A percentile compares a stretch with the other conserved stretches of the same genome.
These are phyloP conservation scores for Epichloe hybrida DNA, from an alignment of 2,329 filamentous ascomycete genomes.

Conservation along the genomic window DNA sequence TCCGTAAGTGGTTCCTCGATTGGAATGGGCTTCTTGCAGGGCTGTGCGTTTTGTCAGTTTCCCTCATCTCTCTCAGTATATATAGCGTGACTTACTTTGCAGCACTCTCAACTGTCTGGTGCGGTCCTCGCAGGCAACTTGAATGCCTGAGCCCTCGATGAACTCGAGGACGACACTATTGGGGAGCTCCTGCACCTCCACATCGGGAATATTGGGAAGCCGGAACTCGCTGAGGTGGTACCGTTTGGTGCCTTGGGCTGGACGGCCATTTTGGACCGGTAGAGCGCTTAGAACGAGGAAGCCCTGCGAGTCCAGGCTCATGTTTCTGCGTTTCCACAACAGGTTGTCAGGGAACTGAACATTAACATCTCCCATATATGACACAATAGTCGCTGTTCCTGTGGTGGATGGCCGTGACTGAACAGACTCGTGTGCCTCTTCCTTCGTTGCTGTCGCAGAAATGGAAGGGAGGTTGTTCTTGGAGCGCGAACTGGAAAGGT, in stretches of 20 bases:
- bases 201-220: constrained; percentile 67
- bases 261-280: constrained; percentile 39
- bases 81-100: constrained; percentile 29
- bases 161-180: constrained; percentile 61
- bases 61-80: neutral
- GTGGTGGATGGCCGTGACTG: constrained; percentile 16
- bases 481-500: constrained; percentile 31
- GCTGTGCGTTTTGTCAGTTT: constrained; percentile 11
- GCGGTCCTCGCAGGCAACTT: constrained; percentile 51
- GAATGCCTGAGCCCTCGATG: constrained; percentile 45
- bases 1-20: constrained; percentile 18
- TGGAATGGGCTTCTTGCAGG: constrained; percentile 23
- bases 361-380: constrained; percentile 80
- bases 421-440: constrained; percentile 20
- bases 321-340: constrained; percentile 86
- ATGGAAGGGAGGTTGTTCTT: constrained; percentile 32
- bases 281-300: constrained; percentile 63
- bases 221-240: constrained; percentile 82
- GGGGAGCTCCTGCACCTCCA: constrained; percentile 83
- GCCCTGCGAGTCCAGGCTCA: constrained; percentile 73
- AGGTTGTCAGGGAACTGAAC: constrained; percentile 94
- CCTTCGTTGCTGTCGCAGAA: constrained; percentile 38
- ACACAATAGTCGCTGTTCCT: constrained; percentile 31
- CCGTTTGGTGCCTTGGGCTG: constrained; percentile 45
- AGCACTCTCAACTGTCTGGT: constrained; percentile 42